Evolutionary conservation across 441 rosid species (phyloP).

Genomic region (Pelargonium citronellum): DNA sequence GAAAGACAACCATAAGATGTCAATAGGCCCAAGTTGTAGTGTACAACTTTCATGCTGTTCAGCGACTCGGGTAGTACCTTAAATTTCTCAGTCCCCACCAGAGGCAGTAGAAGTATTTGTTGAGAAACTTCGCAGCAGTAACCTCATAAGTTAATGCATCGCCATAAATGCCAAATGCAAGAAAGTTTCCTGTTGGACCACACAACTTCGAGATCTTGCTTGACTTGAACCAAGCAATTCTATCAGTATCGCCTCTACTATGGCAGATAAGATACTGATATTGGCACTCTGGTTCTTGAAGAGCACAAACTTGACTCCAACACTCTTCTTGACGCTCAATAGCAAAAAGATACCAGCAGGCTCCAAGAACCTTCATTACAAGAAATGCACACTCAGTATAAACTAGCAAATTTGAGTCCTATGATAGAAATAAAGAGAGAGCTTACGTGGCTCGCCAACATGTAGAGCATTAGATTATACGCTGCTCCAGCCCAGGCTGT

Average conservation of each 20-base stretch:
- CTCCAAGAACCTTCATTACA: constrained; percentile 42
- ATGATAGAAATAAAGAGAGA: not conserved
- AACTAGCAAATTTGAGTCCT: not conserved
- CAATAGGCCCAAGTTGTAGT: not conserved
- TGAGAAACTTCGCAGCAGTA: constrained; percentile 28
- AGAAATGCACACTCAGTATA: not conserved
- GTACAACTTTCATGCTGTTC: not conserved
- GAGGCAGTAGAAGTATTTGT: constrained; percentile 39
- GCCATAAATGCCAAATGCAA: constrained; percentile 34
- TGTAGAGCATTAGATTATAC: constrained; percentile 49
- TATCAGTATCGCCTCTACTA: constrained; percentile 13
- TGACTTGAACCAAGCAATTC: constrained; percentile 26
- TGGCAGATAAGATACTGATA: constrained; percentile 27
- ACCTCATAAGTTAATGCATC: constrained; percentile 30
- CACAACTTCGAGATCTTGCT: constrained; percentile 33
- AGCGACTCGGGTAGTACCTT: constrained; percentile 22
- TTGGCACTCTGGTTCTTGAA: constrained; percentile 22
- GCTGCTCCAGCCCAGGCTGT: constrained; percentile 72
- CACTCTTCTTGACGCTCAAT: constrained; percentile 47
- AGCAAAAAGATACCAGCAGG: constrained; percentile 52
- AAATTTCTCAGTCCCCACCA: constrained; percentile 48
- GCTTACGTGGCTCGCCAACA: constrained; percentile 60
- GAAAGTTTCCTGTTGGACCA: constrained; percentile 14
- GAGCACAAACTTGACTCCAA: constrained; percentile 36
- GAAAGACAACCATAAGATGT: constrained; percentile 1